Conservation (phyloP, 768 basidiomycete species). For the Tricholoma saponaceum region DNA sequence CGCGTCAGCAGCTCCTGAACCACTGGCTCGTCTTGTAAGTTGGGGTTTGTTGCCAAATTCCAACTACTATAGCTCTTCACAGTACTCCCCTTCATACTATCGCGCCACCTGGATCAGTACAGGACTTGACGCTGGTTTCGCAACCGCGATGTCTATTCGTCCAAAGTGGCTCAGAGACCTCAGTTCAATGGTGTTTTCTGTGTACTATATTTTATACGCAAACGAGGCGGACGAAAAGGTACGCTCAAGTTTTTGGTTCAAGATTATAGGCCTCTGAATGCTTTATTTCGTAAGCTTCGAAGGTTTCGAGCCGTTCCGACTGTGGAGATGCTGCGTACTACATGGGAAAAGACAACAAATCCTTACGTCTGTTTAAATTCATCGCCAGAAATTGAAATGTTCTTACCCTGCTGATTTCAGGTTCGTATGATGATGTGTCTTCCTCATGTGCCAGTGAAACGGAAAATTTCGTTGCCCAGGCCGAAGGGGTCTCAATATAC, state of each 20-base stretch:
- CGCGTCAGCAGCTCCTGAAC: slow-evolving; percentile 73
- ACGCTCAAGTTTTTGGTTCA: background rate
- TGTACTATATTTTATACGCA: slow-evolving; percentile 84
- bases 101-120: slow-evolving; percentile 94
- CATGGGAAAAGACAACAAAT: slow-evolving; percentile 97
- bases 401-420: slow-evolving; percentile 22
- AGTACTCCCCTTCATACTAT: slow-evolving; percentile 94
- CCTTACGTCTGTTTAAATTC: slow-evolving; percentile 62
- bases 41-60: background rate
- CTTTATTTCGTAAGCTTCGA: slow-evolving; percentile 58
- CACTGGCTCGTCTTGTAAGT: slow-evolving; percentile 80
- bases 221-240: slow-evolving; percentile 97
- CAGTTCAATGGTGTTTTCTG: slow-evolving; percentile 78
- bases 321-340: slow-evolving; percentile 91
- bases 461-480: slow-evolving; percentile 79
- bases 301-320: slow-evolving; percentile 91
- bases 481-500: slow-evolving; percentile 71
- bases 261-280: background rate
- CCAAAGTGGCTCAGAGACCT: slow-evolving; percentile 91
- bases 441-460: slow-evolving; percentile 59
- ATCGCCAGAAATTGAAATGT: slow-evolving; percentile 1
- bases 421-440: slow-evolving; percentile 61
- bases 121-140: slow-evolving; percentile 96
- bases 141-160: slow-evolving; percentile 89
- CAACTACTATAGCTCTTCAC: background rate